Conservation (phyloP, 805 yeast species). For the Barnettozyma sucrosica region DNA sequence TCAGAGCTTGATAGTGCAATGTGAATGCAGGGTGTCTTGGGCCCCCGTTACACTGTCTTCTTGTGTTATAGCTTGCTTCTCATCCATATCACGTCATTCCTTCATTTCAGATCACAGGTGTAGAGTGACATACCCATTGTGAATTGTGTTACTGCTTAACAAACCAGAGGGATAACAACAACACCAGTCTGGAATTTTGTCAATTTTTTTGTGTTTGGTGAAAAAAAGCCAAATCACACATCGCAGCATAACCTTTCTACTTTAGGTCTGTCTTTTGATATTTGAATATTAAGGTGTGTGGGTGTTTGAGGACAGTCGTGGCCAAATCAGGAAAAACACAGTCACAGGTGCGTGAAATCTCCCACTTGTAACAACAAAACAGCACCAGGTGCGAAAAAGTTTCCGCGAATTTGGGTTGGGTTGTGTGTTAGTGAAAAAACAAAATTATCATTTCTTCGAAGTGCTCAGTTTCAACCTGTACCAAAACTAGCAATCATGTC, state of each 20-base stretch:
- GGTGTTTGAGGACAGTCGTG: constrained; percentile 1
- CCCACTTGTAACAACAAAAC: background rate
- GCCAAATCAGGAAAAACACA: constrained; percentile 1
- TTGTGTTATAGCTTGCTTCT: background rate
- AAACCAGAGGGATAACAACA: background rate
- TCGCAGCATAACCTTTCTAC: constrained; percentile 6
- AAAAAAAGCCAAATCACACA: constrained; percentile 4
- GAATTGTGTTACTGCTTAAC: constrained; percentile 21
- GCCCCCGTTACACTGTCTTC: background rate
- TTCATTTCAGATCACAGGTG: background rate
- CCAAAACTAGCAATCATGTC: constrained; percentile 43
- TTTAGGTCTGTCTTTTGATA: background rate
- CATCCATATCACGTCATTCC: background rate
- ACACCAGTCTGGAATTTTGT: constrained; percentile 5
- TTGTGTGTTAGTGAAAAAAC: constrained; percentile 17
- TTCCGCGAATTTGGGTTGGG: background rate
- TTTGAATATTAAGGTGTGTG: background rate
- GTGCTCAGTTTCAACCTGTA: constrained; percentile 8
- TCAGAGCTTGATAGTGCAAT: background rate
- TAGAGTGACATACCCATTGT: constrained; percentile 38
- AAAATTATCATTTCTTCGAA: constrained; percentile 18
- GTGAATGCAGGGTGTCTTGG: background rate
- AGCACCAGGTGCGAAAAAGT: background rate
- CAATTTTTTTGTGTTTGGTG: constrained; percentile 14
- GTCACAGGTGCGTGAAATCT: constrained; percentile 2